Evolutionary conservation across 352 stramenopile genomes (phyloP).

Genomic region (Phytophthora pinifolia): DNA sequence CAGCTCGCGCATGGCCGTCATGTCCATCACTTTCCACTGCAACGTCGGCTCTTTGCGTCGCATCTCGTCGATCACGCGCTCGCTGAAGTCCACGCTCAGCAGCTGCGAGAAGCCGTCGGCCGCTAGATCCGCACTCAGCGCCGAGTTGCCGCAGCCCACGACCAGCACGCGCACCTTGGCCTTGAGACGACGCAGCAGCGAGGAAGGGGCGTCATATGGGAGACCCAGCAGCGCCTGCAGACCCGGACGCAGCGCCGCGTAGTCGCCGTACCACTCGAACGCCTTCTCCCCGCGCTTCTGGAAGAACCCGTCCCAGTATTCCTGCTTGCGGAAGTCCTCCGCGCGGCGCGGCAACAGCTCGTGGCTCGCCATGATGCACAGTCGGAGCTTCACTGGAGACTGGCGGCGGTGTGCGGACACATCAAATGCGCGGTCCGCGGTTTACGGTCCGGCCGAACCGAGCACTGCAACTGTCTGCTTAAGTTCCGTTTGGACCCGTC

Average conservation of each 20-base stretch:
- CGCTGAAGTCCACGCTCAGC: slow-evolving; percentile 76
- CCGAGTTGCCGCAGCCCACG: slow-evolving; percentile 80
- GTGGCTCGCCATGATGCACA: slow-evolving; percentile 15
- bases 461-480: background rate
- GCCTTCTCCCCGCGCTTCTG: slow-evolving; percentile 62
- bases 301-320: slow-evolving; percentile 81
- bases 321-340: slow-evolving; percentile 65
- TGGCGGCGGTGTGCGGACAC: background rate
- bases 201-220: slow-evolving; percentile 21
- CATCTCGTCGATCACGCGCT: slow-evolving; percentile 79
- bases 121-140: slow-evolving; percentile 59
- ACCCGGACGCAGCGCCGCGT: slow-evolving; percentile 34
- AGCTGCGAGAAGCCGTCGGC: slow-evolving; percentile 57
- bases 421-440: background rate
- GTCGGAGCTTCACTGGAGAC: no score
- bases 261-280: slow-evolving; percentile 85
- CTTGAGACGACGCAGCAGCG: slow-evolving; percentile 40
- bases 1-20: slow-evolving; percentile 59
- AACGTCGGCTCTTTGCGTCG: slow-evolving; percentile 54
- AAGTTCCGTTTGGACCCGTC: background rate
- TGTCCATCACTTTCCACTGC: slow-evolving; percentile 78
- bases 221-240: slow-evolving; percentile 40
- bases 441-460: background rate
- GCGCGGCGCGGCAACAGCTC: slow-evolving; percentile 50
- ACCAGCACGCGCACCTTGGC: slow-evolving; percentile 55